These are phyloP conservation scores for Eucalyptus guilfoylei DNA, from an alignment of 345 rosid genomes.

Conservation along the genomic window DNA sequence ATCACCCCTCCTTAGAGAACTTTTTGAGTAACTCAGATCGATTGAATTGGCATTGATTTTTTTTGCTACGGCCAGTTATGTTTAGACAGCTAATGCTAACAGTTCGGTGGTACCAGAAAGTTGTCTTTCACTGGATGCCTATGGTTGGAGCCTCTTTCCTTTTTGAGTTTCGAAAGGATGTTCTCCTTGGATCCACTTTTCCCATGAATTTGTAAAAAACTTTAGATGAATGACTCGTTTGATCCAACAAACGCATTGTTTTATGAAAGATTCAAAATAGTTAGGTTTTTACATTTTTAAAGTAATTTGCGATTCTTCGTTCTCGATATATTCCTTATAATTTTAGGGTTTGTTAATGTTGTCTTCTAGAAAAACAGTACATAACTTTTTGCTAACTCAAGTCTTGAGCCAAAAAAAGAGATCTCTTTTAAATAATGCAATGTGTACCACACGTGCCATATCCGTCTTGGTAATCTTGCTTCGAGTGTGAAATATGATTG, in stretches of 20 bases:
- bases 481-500: not conserved
- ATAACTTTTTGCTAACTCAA: not conserved
- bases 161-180: not conserved
- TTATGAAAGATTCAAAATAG: not conserved
- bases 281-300: not conserved
- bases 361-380: not conserved
- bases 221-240: not conserved
- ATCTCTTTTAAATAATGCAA: not conserved
- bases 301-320: not conserved
- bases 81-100: not conserved
- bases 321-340: not conserved
- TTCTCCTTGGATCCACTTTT: not conserved
- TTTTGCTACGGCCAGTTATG: not conserved
- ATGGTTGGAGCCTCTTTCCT: not conserved
- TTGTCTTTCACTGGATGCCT: not conserved
- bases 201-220: not conserved
- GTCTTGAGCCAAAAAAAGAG: not conserved
- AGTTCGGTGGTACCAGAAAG: not conserved
- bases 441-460: not conserved
- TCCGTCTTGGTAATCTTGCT: not conserved
- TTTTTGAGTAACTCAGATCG: not conserved
- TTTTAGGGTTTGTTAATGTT: not conserved
- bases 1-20: not conserved
- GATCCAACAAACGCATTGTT: not conserved
- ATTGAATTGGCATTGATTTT: not conserved